phyloP scores from a whole-genome alignment of 2,329 filamentous ascomycete species.

The Talaromyces sp. region DNA sequence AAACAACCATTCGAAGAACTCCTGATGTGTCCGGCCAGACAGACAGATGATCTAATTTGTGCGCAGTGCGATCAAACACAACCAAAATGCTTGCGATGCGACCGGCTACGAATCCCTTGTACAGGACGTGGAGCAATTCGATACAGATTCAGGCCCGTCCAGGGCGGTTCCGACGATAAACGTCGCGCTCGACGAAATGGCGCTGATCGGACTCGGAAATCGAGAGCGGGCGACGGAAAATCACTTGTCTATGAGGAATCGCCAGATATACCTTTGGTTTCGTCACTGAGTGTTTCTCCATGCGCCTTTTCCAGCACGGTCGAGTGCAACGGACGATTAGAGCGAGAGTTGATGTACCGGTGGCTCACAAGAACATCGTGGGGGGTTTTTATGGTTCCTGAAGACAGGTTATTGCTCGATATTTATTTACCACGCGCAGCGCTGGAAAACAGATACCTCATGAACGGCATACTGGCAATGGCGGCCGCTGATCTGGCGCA shows the following conservation, averaged over 20 bases:
- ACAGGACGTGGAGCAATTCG: not conserved
- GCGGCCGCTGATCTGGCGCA: not conserved
- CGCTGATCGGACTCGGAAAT: not conserved
- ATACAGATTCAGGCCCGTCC: not conserved
- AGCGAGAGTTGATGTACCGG: not conserved
- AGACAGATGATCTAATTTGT: too few relatives aligned
- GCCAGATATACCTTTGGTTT: not conserved
- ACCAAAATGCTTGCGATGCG: not conserved
- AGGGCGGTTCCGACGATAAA: not conserved
- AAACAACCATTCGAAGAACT: too few relatives aligned
- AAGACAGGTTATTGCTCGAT: not conserved
- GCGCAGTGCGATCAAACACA: not conserved
- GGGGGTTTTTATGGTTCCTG: not conserved
- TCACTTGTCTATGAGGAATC: not conserved
- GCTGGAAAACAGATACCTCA: not conserved
- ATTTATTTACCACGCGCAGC: not conserved
- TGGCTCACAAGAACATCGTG: conserved; percentile 1
- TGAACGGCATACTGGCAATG: not conserved
- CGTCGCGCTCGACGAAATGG: too few relatives aligned
- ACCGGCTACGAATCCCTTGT: not conserved
- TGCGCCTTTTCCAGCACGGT: not conserved
- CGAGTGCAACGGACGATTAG: not conserved
- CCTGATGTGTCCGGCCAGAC: too few relatives aligned
- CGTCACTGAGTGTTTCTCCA: not conserved
- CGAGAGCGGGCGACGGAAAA: too few relatives aligned